These are phyloP conservation scores for Flaveria trinervia DNA, from an alignment of 129 eudicot species.

Conservation along the genomic window DNA sequence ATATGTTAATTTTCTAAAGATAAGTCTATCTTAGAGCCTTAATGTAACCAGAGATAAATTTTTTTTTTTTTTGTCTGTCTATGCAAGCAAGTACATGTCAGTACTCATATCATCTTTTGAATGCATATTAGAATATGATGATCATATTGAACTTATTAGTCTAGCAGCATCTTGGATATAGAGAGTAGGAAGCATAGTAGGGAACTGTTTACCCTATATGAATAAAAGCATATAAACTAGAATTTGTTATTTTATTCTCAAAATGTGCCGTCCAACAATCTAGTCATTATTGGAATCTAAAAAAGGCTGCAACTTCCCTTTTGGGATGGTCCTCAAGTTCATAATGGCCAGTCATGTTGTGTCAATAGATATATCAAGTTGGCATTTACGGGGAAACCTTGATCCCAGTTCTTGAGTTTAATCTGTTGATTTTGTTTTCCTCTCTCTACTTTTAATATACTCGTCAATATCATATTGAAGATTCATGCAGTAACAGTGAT, in stretches of 20 bases:
- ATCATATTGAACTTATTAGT: conserved; percentile 14
- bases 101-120: conserved; percentile 2
- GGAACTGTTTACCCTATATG: conserved; percentile 14
- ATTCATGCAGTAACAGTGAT: conserved; percentile 21
- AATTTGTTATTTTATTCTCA: conserved; percentile 3
- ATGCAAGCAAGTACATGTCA: conserved; percentile 16
- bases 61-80: neutral
- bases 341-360: conserved; percentile 32
- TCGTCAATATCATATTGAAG: conserved; percentile 9
- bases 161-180: neutral
- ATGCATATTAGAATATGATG: conserved; percentile 12
- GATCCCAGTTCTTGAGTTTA: conserved; percentile 26
- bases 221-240: conserved; percentile 4
- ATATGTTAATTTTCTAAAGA: neutral
- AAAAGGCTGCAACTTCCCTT: conserved; percentile 34
- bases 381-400: conserved; percentile 8
- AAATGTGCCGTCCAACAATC: conserved; percentile 27
- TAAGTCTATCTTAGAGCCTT: conserved; percentile 3
- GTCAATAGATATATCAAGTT: conserved; percentile 9
- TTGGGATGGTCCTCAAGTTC: conserved; percentile 4
- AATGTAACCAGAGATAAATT: neutral
- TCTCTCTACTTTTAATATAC: conserved; percentile 16
- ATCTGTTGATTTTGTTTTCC: conserved; percentile 10
- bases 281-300: conserved; percentile 36
- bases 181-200: conserved; percentile 13